A percentile compares a stretch with the other conserved stretches of the same genome.
phyloP scores from a whole-genome alignment of 768 basidiomycete genomes.

The Russula abietina region DNA sequence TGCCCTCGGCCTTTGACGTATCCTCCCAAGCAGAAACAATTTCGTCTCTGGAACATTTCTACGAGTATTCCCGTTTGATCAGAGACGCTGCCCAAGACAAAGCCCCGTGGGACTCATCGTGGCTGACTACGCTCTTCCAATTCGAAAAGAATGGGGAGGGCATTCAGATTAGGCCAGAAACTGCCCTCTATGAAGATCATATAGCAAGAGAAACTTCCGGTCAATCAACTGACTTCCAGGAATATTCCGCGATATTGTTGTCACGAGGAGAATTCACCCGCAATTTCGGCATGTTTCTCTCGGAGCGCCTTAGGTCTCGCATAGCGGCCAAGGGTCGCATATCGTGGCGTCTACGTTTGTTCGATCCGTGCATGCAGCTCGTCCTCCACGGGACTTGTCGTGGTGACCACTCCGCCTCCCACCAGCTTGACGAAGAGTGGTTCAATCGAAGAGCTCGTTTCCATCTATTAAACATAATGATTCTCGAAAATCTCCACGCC shows the following conservation, averaged over 20 bases:
- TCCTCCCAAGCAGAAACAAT: conserved; percentile 6
- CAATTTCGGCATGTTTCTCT: background rate
- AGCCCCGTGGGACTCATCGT: conserved; percentile 10
- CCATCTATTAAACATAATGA: conserved; percentile 45
- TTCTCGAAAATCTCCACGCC: conserved; percentile 35
- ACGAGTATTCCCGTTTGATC: conserved; percentile 14
- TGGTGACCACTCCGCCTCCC: conserved; percentile 33
- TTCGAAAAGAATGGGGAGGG: conserved; percentile 4
- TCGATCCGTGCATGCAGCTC: conserved; percentile 15
- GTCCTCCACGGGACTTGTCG: conserved; percentile 37
- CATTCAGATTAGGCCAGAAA: background rate
- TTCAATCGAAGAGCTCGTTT: conserved; percentile 41
- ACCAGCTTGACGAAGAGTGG: conserved; percentile 30
- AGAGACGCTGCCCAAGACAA: conserved; percentile 9
- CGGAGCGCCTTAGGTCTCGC: conserved; percentile 5
- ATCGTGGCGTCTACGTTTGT: background rate
- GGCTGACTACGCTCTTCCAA: conserved; percentile 16
- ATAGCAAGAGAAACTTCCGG: background rate
- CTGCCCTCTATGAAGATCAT: background rate
- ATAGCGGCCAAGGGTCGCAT: background rate
- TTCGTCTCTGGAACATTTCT: conserved; percentile 10
- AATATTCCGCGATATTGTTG: background rate
- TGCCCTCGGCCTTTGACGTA: conserved; percentile 10
- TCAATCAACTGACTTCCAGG: background rate
- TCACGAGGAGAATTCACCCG: conserved; percentile 2